Evolutionary conservation across 768 basidiomycete species (phyloP), one percentile per base, ranked within the genome.

Genomic region (Lentinula sp.): DNA sequence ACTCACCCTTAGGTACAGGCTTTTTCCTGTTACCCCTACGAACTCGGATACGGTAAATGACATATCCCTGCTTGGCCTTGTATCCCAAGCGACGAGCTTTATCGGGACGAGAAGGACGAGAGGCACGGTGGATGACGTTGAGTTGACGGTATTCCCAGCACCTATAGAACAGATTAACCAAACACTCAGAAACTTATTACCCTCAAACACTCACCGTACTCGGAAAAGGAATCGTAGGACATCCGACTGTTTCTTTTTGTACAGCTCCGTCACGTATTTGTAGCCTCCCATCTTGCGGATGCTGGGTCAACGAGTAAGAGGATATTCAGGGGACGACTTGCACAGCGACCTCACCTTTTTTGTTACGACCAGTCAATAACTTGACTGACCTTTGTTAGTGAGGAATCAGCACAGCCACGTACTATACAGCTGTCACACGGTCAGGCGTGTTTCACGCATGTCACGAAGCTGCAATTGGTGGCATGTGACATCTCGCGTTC

Each of bases 1-100:
- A 71, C 79, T 57, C 60, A 94, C 96, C 97, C 84, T 99, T 99
- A 70, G 91, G 91, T 63, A 91, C 96, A 64, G 90, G 95, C 84
- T 95, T 97, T 83, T 99, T 99, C 80, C 97, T 88, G 85, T 98
- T 98, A 74, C 97, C 97, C 65, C 95, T 86, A 70, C 97, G 88
- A 66, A 99, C 96, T 67, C 97, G 92, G 69, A 99, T 81, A 70
- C 97, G 93, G 81, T 99, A 99, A 79, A 99, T 77, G 66, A 98
- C 89, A 74, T 94, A 99, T 69, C 97, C 97, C 78, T 99, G 97
- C 85, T 99, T 99, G 74, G 97, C 95, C 82, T 98, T 99, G 88
- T 98, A 99, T 53, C 97, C 97, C 64, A 99, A 82, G 66, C 95
- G 89, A 73, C 97, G 91, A 65, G 97, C 97, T 83, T 98, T 99